phyloP scores from a whole-genome alignment of 306 rosid genomes.

The Prunus mume region DNA sequence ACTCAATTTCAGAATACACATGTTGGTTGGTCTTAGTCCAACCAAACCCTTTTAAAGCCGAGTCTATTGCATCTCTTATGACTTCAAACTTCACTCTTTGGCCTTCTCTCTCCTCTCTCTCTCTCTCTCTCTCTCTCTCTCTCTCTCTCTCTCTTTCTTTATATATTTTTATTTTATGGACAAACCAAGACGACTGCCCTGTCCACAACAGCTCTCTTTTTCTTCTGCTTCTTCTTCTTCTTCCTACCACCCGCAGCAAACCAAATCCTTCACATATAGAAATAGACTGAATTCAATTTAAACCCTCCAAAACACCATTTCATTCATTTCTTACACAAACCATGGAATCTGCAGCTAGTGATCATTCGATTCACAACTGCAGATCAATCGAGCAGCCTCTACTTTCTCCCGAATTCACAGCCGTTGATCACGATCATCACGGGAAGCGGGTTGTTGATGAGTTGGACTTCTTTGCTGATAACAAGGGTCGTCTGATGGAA shows the following conservation, averaged over 20 bases:
- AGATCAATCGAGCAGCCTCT: neutral
- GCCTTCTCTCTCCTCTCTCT: conserved; percentile 9
- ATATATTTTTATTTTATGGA: conserved; percentile 17
- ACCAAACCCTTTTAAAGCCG: conserved; percentile 61
- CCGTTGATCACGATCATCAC: neutral
- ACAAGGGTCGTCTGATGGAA: neutral
- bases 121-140: conserved; percentile 7
- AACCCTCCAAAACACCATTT: neutral
- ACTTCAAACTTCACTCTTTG: conserved; percentile 26
- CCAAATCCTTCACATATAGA: too few relatives aligned
- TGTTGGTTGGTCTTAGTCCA: conserved; percentile 52
- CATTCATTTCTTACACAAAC: neutral
- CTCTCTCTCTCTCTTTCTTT: neutral
- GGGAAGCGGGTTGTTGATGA: conserved; percentile 39
- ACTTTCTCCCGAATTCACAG: neutral
- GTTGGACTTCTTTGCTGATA: conserved; percentile 51
- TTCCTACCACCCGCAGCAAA: neutral
- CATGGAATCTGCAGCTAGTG: conserved; percentile 31
- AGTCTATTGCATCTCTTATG: conserved; percentile 47
- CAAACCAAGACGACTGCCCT: neutral
- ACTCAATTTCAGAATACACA: neutral
- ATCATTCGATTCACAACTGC: conserved; percentile 8
- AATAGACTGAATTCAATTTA: too few relatives aligned
- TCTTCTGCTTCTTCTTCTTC: neutral
- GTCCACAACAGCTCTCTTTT: neutral